phyloP scores from a whole-genome alignment of 2,329 filamentous ascomycete species.

The Knoxdaviesia proteae region DNA sequence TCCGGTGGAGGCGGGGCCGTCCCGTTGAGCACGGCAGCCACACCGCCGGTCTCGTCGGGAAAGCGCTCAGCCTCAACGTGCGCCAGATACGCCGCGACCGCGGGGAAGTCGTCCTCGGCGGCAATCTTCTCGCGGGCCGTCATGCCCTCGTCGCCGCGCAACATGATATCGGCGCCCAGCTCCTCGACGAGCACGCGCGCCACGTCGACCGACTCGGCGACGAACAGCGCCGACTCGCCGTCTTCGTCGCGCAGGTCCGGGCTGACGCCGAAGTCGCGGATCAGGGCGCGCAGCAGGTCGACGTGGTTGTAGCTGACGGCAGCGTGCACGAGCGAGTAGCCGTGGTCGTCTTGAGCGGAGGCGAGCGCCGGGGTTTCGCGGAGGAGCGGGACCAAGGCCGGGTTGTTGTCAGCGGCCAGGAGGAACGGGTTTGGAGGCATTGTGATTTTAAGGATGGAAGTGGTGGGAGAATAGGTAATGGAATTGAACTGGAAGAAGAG shows the following conservation, averaged over 20 bases:
- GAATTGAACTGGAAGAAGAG: too few species aligned
- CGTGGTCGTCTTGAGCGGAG: slow-evolving; percentile 64
- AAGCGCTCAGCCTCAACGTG: slow-evolving; percentile 11
- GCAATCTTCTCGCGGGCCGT: slow-evolving; percentile 67
- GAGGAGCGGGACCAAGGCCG: slow-evolving; percentile 53
- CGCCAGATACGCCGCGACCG: slow-evolving; percentile 51
- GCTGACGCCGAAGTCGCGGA: slow-evolving; percentile 57
- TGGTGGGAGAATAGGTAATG: not conserved
- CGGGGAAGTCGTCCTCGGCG: slow-evolving; percentile 56
- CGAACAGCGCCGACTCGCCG: slow-evolving; percentile 82
- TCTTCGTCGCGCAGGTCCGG: slow-evolving; percentile 78
- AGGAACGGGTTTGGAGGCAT: slow-evolving; percentile 46
- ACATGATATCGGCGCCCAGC: slow-evolving; percentile 44
- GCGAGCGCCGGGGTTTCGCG: slow-evolving; percentile 56
- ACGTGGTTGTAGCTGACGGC: slow-evolving; percentile 82
- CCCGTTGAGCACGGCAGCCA: slow-evolving; percentile 9
- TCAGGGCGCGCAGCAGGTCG: slow-evolving; percentile 53
- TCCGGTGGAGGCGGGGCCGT: slow-evolving; percentile 46
- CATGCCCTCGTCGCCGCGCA: slow-evolving; percentile 52
- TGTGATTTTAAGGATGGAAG: not conserved
- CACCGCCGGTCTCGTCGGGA: slow-evolving; percentile 9
- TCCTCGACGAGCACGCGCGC: slow-evolving; percentile 69
- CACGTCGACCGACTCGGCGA: slow-evolving; percentile 62
- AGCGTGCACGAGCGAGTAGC: slow-evolving; percentile 86
- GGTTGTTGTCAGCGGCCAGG: slow-evolving; percentile 64